Conservation (phyloP, 2,329 filamentous ascomycete species). For the Metarhizium anisopliae region DNA sequence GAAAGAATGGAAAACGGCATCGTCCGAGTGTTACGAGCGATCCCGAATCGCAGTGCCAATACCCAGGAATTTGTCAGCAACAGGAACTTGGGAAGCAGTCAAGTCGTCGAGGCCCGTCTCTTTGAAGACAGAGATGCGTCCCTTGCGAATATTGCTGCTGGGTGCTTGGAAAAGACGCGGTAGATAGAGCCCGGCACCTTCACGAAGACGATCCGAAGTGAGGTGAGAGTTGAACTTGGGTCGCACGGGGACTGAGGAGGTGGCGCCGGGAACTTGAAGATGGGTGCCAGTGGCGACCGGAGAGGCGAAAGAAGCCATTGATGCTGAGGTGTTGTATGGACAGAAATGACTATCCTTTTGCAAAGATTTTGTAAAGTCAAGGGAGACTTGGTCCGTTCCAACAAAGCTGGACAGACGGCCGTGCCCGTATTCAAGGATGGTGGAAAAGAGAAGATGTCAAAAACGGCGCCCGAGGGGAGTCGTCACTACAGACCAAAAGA, state of each 20-base stretch:
- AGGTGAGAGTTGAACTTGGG: slow-evolving; percentile 41
- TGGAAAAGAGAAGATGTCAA: too few relatives aligned
- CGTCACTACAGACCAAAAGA: too few relatives aligned
- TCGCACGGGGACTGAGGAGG: slow-evolving; percentile 18
- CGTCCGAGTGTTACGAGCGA: background rate
- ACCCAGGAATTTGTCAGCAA: background rate
- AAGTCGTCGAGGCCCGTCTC: slow-evolving; percentile 36
- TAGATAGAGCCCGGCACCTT: slow-evolving; percentile 30
- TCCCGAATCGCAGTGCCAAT: background rate
- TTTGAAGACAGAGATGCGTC: slow-evolving; percentile 42
- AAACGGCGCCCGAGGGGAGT: too few relatives aligned
- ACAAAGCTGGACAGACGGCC: background rate
- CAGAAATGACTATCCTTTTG: background rate
- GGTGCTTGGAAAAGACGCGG: slow-evolving; percentile 30
- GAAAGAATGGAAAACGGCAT: background rate
- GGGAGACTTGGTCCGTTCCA: background rate
- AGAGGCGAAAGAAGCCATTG: slow-evolving; percentile 1
- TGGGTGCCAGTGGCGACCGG: background rate
- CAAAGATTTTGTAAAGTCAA: background rate
- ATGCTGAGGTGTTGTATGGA: background rate
- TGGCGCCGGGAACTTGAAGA: slow-evolving; percentile 1
- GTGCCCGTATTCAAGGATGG: background rate
- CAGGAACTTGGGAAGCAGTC: background rate
- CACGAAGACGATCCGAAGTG: slow-evolving; percentile 43
- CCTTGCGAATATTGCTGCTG: slow-evolving; percentile 36